phyloP scores from a whole-genome alignment of 2,329 filamentous ascomycete genomes.

The Endothia cerciana region DNA sequence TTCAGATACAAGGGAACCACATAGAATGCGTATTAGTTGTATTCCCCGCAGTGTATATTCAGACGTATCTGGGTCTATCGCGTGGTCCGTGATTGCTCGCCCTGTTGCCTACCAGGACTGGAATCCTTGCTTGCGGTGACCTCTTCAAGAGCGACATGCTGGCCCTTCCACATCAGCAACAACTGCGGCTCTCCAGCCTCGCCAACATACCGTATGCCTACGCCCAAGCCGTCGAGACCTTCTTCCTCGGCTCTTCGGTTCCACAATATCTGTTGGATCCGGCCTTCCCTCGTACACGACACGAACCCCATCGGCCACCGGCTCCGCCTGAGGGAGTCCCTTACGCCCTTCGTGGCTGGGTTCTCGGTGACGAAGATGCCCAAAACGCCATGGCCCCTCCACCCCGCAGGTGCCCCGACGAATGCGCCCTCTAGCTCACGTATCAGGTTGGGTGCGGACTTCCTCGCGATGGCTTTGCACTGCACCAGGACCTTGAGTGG shows the following conservation, averaged over 20 bases:
- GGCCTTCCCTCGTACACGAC: constrained; percentile 61
- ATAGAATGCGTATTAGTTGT: neutral
- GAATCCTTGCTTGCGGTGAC: neutral
- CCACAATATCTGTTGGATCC: constrained; percentile 72
- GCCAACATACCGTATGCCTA: constrained; percentile 49
- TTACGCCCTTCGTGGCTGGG: constrained; percentile 76
- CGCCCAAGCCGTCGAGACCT: constrained; percentile 64
- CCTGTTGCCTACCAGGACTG: neutral
- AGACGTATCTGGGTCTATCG: neutral
- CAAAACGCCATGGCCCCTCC: constrained; percentile 67
- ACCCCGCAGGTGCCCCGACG: constrained; percentile 71
- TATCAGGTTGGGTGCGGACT: constrained; percentile 61
- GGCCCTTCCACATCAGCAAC: constrained; percentile 57
- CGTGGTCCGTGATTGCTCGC: neutral
- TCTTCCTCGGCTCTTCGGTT: constrained; percentile 65
- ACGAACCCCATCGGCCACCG: constrained; percentile 73
- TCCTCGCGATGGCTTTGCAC: constrained; percentile 66
- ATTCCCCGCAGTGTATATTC: neutral
- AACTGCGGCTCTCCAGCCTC: constrained; percentile 44
- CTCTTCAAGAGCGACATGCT: constrained; percentile 38
- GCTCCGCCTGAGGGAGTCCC: constrained; percentile 71
- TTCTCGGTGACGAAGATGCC: constrained; percentile 72
- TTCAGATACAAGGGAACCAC: neutral
- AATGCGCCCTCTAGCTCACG: constrained; percentile 84
- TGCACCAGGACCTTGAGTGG: constrained; percentile 60